phyloP scores from a whole-genome alignment of 306 rosid genomes.

The Inga leiocalycina region DNA sequence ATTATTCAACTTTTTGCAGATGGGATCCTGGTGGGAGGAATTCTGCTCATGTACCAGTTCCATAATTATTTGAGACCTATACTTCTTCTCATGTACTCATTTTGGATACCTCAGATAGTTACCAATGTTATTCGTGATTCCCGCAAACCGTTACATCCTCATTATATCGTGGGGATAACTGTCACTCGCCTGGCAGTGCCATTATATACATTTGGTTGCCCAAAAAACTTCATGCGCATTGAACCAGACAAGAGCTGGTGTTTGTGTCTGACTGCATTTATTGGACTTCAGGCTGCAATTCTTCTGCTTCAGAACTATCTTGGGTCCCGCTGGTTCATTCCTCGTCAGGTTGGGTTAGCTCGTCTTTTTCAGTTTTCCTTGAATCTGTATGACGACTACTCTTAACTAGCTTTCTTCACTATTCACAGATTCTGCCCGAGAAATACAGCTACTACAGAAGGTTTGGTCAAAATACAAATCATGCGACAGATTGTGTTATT shows the following conservation, averaged over 20 bases:
- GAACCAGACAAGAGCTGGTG: conserved; percentile 81
- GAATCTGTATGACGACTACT: conserved; percentile 18
- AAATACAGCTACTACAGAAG: conserved; percentile 86
- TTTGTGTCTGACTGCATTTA: conserved; percentile 59
- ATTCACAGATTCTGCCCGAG: conserved; percentile 86
- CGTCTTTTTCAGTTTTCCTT: conserved; percentile 1
- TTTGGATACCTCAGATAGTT: conserved; percentile 95
- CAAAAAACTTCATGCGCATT: conserved; percentile 93
- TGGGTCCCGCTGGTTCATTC: conserved; percentile 98
- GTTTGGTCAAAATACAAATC: conserved; percentile 59
- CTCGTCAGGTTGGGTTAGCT: conserved; percentile 73
- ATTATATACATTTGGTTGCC: conserved; percentile 84
- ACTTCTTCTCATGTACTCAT: conserved; percentile 82
- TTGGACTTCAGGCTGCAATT: conserved; percentile 71
- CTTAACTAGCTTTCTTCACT: conserved; percentile 24
- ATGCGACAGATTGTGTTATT: conserved; percentile 82
- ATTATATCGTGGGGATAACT: conserved; percentile 82
- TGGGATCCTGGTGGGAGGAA: conserved; percentile 95
- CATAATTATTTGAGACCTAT: conserved; percentile 79
- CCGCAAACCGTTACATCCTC: conserved; percentile 91
- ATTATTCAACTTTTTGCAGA: conserved; percentile 61
- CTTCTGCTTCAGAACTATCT: conserved; percentile 93
- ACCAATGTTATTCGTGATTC: conserved; percentile 87
- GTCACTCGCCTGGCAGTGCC: conserved; percentile 88
- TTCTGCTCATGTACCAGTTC: conserved; percentile 88